Evolutionary conservation across 2,329 filamentous ascomycete genomes (phyloP).

Genomic region (Dactylonectria estremocensis): DNA sequence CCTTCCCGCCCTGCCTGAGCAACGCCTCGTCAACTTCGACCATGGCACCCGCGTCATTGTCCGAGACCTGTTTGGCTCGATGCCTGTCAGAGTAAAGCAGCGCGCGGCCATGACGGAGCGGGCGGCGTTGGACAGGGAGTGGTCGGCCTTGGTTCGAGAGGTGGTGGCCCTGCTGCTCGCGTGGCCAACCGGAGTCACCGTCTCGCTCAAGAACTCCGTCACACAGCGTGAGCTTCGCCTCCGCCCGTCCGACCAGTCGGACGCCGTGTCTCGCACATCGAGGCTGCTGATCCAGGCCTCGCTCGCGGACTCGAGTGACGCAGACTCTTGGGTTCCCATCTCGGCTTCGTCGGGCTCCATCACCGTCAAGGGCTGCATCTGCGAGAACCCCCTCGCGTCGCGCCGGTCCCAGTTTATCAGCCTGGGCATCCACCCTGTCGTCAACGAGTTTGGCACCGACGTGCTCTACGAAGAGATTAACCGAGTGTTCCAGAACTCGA

Average conservation of each 20-base stretch:
- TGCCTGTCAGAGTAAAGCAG: conserved; percentile 92
- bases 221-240: conserved; percentile 57
- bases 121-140: conserved; percentile 71
- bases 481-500: conserved; percentile 80
- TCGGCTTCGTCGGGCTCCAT: conserved; percentile 76
- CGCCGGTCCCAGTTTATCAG: conserved; percentile 86
- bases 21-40: conserved; percentile 67
- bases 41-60: conserved; percentile 85
- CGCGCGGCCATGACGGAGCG: conserved; percentile 71
- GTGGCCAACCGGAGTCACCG: conserved; percentile 70
- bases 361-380: conserved; percentile 80
- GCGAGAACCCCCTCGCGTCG: conserved; percentile 77
- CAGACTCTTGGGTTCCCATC: conserved; percentile 77
- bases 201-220: conserved; percentile 71
- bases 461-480: conserved; percentile 86
- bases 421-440: conserved; percentile 79
- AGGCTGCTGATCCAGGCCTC: conserved; percentile 77
- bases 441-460: conserved; percentile 69
- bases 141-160: conserved; percentile 73
- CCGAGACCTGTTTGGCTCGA: conserved; percentile 87
- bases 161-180: conserved; percentile 79
- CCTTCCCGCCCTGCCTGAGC: conserved; percentile 71
- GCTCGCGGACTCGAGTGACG: conserved; percentile 68
- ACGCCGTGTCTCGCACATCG: conserved; percentile 50
- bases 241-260: conserved; percentile 44